Conservation (phyloP, 2,329 filamentous ascomycete species). For the Lecanicillium sp. region DNA sequence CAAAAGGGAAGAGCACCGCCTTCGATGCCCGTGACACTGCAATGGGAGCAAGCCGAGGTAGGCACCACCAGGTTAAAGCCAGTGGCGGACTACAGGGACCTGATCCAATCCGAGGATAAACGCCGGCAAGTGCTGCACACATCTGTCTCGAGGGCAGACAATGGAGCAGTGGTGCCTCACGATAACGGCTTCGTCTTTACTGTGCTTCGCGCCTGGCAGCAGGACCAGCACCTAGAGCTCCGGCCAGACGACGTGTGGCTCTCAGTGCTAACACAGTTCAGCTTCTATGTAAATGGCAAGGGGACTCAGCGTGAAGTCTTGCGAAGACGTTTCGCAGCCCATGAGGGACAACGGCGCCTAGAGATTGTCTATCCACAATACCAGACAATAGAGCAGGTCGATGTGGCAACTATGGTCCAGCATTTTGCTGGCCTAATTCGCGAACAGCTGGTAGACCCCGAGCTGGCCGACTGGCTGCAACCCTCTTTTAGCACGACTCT, state of each 20-base stretch:
- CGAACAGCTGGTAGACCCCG: background rate
- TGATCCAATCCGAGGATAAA: too few species aligned
- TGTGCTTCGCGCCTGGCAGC: slow-evolving; percentile 8
- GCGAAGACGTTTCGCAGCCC: background rate
- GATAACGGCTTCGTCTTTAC: slow-evolving; percentile 10
- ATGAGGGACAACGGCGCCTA: background rate
- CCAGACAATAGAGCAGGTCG: background rate
- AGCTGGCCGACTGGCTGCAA: background rate
- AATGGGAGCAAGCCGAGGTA: too few species aligned
- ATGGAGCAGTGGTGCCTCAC: background rate
- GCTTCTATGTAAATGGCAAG: slow-evolving; percentile 11
- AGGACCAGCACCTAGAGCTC: slow-evolving; percentile 13
- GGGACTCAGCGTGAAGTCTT: background rate
- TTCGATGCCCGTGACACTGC: too few species aligned
- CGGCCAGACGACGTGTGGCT: slow-evolving; percentile 11
- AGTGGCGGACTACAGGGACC: too few species aligned
- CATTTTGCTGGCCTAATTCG: background rate
- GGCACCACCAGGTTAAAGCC: too few species aligned
- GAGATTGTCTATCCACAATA: too few species aligned
- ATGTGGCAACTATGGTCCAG: background rate
- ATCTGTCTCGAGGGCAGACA: too few species aligned
- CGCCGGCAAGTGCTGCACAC: too few species aligned
- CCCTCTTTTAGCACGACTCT: background rate
- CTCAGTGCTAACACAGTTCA: slow-evolving; percentile 13
- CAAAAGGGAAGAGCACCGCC: too few species aligned